Evolutionary conservation across 768 basidiomycete species (phyloP).

Genomic region (Podaxis mareebaensis): DNA sequence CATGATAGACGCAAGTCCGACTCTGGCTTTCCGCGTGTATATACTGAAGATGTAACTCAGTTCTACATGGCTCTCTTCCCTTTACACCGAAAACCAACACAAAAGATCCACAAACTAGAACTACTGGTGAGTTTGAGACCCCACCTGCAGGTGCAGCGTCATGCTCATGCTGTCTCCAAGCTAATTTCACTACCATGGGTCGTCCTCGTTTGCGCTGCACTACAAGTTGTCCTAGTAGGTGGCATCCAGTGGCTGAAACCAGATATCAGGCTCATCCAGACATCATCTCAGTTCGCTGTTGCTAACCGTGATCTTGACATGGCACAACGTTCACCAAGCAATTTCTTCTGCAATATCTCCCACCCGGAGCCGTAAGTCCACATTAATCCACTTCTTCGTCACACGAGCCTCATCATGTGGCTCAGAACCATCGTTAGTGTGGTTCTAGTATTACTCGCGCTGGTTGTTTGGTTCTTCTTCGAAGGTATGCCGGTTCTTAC

Average conservation of each 20-base stretch:
- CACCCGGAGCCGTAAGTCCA: constrained; percentile 9
- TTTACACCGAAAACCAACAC: neutral
- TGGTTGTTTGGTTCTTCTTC: constrained; percentile 2
- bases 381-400: neutral
- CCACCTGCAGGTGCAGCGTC: neutral
- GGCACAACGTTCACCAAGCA: neutral
- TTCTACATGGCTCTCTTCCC: constrained; percentile 9
- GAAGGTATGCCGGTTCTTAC: neutral
- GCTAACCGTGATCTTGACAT: neutral
- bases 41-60: neutral
- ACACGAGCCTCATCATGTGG: neutral
- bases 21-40: neutral
- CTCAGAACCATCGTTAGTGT: constrained; percentile 12
- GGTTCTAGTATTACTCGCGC: neutral
- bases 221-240: constrained; percentile 9
- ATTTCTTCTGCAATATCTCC: constrained; percentile 2
- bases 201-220: neutral
- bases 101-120: neutral
- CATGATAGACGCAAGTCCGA: constrained; percentile 9
- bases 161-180: neutral
- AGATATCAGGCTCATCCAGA: neutral
- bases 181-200: constrained; percentile 11
- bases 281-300: constrained; percentile 2
- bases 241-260: neutral
- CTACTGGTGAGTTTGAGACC: constrained; percentile 1